These are phyloP conservation scores for Globisporangium cylindrosporum DNA, from an alignment of 352 stramenopile genomes.

Conservation along the genomic window DNA sequence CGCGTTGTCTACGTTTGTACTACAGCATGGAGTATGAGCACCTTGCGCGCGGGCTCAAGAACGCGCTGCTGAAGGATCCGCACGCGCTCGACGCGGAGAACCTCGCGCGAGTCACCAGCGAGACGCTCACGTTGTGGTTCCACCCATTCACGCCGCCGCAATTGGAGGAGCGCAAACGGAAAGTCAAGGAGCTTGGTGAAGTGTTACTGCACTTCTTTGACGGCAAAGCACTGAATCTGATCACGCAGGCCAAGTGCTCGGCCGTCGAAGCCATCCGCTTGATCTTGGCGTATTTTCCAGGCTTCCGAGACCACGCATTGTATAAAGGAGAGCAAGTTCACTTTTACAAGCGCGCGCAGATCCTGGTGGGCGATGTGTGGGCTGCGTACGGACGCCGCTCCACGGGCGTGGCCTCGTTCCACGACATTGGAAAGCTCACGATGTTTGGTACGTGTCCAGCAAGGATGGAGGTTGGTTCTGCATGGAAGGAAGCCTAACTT, in stretches of 20 bases:
- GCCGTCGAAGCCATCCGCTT: constrained; percentile 63
- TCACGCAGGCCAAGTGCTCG: constrained; percentile 47
- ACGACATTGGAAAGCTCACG: constrained; percentile 80
- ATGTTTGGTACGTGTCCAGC: constrained; percentile 73
- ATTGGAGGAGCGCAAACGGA: constrained; percentile 55
- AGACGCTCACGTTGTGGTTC: constrained; percentile 60
- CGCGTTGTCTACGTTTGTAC: not conserved
- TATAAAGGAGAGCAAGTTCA: constrained; percentile 83
- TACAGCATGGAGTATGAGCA: constrained; percentile 87
- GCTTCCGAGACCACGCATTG: constrained; percentile 82
- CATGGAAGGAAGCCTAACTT: not conserved
- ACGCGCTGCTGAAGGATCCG: constrained; percentile 53
- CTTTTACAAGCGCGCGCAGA: constrained; percentile 90
- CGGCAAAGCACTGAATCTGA: constrained; percentile 48
- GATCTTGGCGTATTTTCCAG: constrained; percentile 70
- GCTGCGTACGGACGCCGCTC: constrained; percentile 70
- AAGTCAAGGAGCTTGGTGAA: constrained; percentile 54
- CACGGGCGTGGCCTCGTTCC: constrained; percentile 52
- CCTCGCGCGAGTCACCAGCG: constrained; percentile 38
- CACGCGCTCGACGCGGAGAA: constrained; percentile 52
- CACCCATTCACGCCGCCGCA: constrained; percentile 58
- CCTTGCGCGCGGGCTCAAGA: constrained; percentile 70
- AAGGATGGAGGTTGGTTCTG: not conserved
- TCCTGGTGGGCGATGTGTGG: constrained; percentile 86
- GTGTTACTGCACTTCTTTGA: constrained; percentile 49